Base-by-base conservation (phyloP, 2,329 filamentous ascomycete species). In the Gyromitra esculenta region DNA sequence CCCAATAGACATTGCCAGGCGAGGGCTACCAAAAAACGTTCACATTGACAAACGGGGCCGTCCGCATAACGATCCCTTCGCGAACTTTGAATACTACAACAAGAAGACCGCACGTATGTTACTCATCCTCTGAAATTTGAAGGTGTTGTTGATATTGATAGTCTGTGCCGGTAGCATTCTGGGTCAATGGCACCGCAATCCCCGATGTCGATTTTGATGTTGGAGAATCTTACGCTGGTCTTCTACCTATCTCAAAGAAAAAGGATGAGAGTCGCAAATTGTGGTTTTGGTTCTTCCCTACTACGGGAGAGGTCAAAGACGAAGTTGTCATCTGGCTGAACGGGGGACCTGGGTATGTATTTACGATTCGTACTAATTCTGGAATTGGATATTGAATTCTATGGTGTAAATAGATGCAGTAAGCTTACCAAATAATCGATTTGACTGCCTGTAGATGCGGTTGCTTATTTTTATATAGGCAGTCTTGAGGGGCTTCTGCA, bases 181-280 rank as follows among this genome's bases (percentile, higher is more conserved):
- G 86, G 25, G 89, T 92, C 52, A 87, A 93, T 79, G 89, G 91
- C 1, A 86, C 85, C 1, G 85, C 83, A 0, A 87, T 93, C 62
- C 91, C 91, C 0, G 89, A 92, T 18, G 89, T 93, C 0, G 81
- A 87, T 35, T 94, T 92, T 77, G 91, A 93, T 77, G 84, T 92
- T 54, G 87, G 88, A 69, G 89, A 91, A 82, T 89, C 87, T 0
- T 91, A 91, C 79, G 87, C 89, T n/a, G 89, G 89, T 18, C 82
- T 88, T 18, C 82, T 91, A 37, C 89, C 90, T 5, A 88, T 91
- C 67, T 86, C 86, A 1, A 83, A 84, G 48, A 81, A 85, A 15
- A 82, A 84, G 0, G 81, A 87, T 48, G 88, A 88, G 81, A 84
- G 83, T 0, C 83, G 86, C 50, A 83, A 90, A 77, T 82, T 91